phyloP scores from a whole-genome alignment of 106 monocot species.

The Acanthochlamys bracteata region DNA sequence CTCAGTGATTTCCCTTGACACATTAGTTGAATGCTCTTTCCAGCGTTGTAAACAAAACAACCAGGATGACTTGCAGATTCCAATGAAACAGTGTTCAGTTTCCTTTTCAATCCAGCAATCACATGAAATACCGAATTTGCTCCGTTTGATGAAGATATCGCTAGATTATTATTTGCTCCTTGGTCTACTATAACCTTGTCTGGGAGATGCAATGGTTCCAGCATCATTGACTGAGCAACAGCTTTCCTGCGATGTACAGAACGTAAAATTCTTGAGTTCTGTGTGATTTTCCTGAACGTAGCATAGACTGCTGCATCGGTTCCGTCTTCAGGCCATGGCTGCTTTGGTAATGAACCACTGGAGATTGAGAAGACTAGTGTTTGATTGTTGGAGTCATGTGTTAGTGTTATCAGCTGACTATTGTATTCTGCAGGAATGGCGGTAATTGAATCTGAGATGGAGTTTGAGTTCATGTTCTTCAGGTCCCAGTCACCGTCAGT shows the following conservation, averaged over 20 bases:
- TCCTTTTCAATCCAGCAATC: constrained; percentile 48
- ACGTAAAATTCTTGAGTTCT: constrained; percentile 3
- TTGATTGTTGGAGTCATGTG: constrained; percentile 32
- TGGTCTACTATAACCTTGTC: constrained; percentile 46
- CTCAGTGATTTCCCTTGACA: constrained; percentile 11
- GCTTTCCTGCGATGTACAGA: not conserved
- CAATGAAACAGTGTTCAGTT: constrained; percentile 31
- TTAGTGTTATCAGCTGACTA: constrained; percentile 50
- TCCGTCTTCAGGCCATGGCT: constrained; percentile 34
- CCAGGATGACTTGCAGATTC: constrained; percentile 35
- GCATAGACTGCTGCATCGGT: constrained; percentile 54
- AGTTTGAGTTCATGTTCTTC: constrained; percentile 23
- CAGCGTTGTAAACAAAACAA: constrained; percentile 47
- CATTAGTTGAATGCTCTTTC: constrained; percentile 21
- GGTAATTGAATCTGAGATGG: constrained; percentile 60
- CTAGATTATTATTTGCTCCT: constrained; percentile 23
- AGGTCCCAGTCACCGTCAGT: constrained; percentile 67
- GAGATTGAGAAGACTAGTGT: constrained; percentile 44
- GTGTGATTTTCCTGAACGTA: constrained; percentile 49
- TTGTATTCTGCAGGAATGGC: constrained; percentile 41
- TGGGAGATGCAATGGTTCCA: constrained; percentile 81
- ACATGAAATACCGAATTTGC: constrained; percentile 29
- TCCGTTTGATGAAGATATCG: constrained; percentile 3
- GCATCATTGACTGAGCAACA: constrained; percentile 14
- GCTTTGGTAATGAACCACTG: constrained; percentile 52